Percentiles rank a stretch among this genome's conserved stretches.
Evolutionary conservation across 1,284 basidiomycete genomes (phyloP).

Genomic region (Pseudozyma sp.): DNA sequence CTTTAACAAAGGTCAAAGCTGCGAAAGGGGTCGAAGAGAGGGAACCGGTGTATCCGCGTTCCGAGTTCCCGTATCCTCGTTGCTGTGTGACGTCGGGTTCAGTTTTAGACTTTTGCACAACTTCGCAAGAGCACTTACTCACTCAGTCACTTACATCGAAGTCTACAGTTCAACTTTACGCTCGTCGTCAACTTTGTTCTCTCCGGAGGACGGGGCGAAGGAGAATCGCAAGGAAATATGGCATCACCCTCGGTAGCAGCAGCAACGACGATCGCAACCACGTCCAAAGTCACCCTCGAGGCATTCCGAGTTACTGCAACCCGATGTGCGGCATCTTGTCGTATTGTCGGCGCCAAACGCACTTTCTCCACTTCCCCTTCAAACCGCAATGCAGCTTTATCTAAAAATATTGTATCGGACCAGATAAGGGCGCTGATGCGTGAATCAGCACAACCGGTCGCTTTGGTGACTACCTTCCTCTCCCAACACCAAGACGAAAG

Average conservation of each 20-base stretch:
- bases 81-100: neutral
- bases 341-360: neutral
- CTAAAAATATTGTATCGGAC: neutral
- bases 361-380: neutral
- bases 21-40: neutral
- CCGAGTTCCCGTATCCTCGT: neutral
- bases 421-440: slow-evolving; percentile 41
- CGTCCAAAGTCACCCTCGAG: slow-evolving; percentile 34
- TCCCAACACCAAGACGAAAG: neutral
- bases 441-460: slow-evolving; percentile 38
- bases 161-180: neutral
- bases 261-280: slow-evolving; percentile 13
- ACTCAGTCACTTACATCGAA: neutral
- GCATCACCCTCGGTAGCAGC: neutral
- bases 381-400: neutral
- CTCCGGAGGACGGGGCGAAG: too few species aligned
- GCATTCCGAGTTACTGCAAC: neutral
- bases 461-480: slow-evolving; percentile 37
- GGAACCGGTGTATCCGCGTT: neutral
- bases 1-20: slow-evolving; percentile 1
- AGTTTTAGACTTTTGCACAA: neutral
- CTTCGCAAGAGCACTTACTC: neutral
- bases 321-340: too few species aligned
- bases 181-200: neutral
- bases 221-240: neutral